Base-by-base conservation (phyloP, 2,329 filamentous ascomycete species). In the Calycina herbarum region DNA sequence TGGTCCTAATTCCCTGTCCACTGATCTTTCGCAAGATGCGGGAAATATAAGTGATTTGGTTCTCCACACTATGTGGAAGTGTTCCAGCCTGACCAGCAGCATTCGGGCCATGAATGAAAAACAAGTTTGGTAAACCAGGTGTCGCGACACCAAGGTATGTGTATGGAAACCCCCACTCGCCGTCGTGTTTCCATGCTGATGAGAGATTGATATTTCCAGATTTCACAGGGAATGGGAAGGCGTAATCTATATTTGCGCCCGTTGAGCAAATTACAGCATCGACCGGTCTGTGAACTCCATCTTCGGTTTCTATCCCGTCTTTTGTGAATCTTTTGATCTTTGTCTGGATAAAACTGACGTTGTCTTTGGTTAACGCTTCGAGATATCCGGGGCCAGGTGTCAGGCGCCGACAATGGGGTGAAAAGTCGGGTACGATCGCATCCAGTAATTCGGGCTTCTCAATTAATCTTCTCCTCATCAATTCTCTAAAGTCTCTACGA, bases 191-290 rank as follows among this genome's bases (percentile, higher is more conserved):
- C 88, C 88, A 91, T 1, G 84, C 79, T 8, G 79, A 75, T 13
- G 79, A 76, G 1, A 91, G 77, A 64, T 88, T 82, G 10, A 81
- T 74, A 3, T 51, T 54, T 5, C 42, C 24, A n/a, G 64, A 31
- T 4, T 58, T 78, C 67, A 91, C 83, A 0, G 85, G 79, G 67
- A 91, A 91, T 0, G 82, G 82, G 0, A 86, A 86, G 0, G 83
- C 78, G 75, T 83, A 79, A 67, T 85, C 82, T 10, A 82, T 80
- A 69, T 89, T 87, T 6, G 86, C 85, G 0, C 89, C 89, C 0
- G 89, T 92, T 1, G 88, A 85, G 70, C 87, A 90, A 69, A 91
- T 85, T 5, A 90, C 79, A 13, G 85, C 84, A 68, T 90, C 88
- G 0, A 89, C 85, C 13, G 84, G 79, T 5, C 85, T 77, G 27